These are phyloP conservation scores for Spergularia bocconei DNA, from an alignment of 148 eudicot species.

Conservation along the genomic window DNA sequence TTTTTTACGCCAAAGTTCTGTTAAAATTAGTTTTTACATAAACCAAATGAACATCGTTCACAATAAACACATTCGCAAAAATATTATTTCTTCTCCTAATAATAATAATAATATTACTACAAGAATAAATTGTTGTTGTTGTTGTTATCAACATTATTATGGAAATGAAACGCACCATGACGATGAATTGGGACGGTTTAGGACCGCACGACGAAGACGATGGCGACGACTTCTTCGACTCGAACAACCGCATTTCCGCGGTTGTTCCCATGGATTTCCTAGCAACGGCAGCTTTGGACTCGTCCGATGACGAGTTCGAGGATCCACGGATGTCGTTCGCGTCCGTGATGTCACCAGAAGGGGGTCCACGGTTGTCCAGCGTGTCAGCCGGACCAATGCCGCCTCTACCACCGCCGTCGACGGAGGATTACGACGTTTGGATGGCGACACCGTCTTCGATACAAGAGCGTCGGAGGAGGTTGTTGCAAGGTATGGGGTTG, in stretches of 20 bases:
- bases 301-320: conserved; percentile 43
- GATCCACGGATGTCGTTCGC: conserved; percentile 70
- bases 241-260: conserved; percentile 53
- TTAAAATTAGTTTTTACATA: not conserved
- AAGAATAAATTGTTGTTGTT: not conserved
- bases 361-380: not conserved
- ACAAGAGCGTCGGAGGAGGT: conserved; percentile 58
- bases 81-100: not conserved
- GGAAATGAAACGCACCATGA: conserved; percentile 53
- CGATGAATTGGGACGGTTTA: conserved; percentile 74
- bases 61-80: not conserved
- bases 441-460: conserved; percentile 69
- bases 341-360: conserved; percentile 24
- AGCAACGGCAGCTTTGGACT: conserved; percentile 40
- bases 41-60: conserved; percentile 6
- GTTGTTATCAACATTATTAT: conserved; percentile 7
- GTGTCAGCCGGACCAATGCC: conserved; percentile 9
- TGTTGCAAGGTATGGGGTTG: conserved; percentile 87
- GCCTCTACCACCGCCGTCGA: conserved; percentile 6
- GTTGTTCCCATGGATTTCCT: conserved; percentile 39
- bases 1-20: not conserved
- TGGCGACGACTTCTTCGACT: conserved; percentile 64
- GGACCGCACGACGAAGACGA: conserved; percentile 52
- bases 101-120: not conserved
- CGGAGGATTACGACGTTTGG: conserved; percentile 67